Percentiles rank a stretch among this genome's conserved stretches.
phyloP scores from a whole-genome alignment of 345 rosid genomes.

The Pugionium cornutum region DNA sequence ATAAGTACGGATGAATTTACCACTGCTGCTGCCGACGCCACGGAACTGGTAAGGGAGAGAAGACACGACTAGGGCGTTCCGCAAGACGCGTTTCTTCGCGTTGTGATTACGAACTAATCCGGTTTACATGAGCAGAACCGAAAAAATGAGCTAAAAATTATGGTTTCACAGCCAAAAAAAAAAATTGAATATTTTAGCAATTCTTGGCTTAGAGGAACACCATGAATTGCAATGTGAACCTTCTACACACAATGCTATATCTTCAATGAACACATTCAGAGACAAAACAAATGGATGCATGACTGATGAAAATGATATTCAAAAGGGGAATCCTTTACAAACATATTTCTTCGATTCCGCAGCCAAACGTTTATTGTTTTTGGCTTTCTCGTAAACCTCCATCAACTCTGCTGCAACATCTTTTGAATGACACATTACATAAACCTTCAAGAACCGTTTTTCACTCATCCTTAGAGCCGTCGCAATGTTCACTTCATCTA shows the following conservation, averaged over 20 bases:
- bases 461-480: conserved; percentile 76
- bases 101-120: background rate
- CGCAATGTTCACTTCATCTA: conserved; percentile 22
- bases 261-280: background rate
- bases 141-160: background rate
- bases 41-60: conserved; percentile 20
- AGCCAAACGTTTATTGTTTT: conserved; percentile 64
- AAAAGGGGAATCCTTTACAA: conserved; percentile 70
- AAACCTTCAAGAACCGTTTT: conserved; percentile 55
- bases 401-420: conserved; percentile 57
- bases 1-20: conserved; percentile 3
- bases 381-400: conserved; percentile 52
- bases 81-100: conserved; percentile 3
- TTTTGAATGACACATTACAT: conserved; percentile 57
- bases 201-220: background rate
- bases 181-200: background rate
- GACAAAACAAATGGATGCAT: background rate
- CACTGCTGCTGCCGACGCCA: conserved; percentile 8
- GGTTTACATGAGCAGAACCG: background rate
- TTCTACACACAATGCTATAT: background rate
- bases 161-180: background rate
- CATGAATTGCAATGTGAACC: background rate
- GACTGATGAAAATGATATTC: conserved; percentile 12
- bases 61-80: conserved; percentile 34
- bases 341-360: conserved; percentile 50